These are phyloP conservation scores for Zangia roseola DNA, from an alignment of 768 basidiomycete genomes.

Conservation along the genomic window DNA sequence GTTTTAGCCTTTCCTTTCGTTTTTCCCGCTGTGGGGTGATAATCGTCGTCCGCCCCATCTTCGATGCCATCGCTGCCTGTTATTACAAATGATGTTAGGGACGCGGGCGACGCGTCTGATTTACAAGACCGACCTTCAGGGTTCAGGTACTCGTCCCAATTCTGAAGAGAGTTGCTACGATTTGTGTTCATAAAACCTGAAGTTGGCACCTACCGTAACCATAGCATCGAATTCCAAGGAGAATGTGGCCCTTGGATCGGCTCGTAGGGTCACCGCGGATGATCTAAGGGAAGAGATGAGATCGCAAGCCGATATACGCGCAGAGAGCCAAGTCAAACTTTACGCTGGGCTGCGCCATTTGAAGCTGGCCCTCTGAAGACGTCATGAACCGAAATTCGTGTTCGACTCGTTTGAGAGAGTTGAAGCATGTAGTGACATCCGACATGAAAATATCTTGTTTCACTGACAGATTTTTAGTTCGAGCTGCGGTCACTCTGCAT, in stretches of 20 bases:
- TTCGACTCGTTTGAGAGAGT: constrained; percentile 75
- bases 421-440: constrained; percentile 78
- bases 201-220: constrained; percentile 50
- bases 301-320: background rate
- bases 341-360: constrained; percentile 67
- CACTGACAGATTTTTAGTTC: constrained; percentile 42
- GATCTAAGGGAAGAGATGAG: constrained; percentile 34
- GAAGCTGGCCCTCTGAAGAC: constrained; percentile 51
- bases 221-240: constrained; percentile 65
- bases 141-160: constrained; percentile 64
- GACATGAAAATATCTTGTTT: constrained; percentile 82
- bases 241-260: constrained; percentile 49
- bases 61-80: constrained; percentile 14
- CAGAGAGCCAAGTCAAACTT: constrained; percentile 43
- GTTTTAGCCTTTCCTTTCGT: constrained; percentile 27
- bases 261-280: constrained; percentile 50
- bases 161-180: constrained; percentile 32
- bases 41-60: constrained; percentile 49
- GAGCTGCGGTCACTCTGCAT: background rate
- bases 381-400: constrained; percentile 55
- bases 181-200: background rate
- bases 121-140: constrained; percentile 38
- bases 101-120: background rate
- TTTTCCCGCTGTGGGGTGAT: constrained; percentile 39
- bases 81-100: background rate